These are phyloP conservation scores for Discostella stelligeroides DNA, from an alignment of 108 stramenopile genomes.

Conservation along the genomic window DNA sequence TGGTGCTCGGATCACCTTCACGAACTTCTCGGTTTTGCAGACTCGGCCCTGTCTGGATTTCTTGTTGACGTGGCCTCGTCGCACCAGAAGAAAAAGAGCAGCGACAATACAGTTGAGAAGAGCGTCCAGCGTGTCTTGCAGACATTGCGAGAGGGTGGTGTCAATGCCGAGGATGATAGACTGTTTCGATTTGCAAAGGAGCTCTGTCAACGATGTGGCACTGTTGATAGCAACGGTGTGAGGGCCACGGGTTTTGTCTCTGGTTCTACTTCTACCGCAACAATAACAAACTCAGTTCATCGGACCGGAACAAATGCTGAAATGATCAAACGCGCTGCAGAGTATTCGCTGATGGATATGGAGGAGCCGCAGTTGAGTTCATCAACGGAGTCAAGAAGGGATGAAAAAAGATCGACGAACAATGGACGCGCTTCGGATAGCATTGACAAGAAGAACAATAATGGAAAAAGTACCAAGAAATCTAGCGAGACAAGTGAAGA, in stretches of 20 bases:
- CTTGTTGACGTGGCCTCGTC: slow-evolving; percentile 64
- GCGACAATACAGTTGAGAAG: not conserved
- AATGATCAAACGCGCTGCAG: slow-evolving; percentile 42
- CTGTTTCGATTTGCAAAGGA: slow-evolving; percentile 50
- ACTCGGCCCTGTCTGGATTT: slow-evolving; percentile 71
- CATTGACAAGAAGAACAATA: slow-evolving; percentile 36
- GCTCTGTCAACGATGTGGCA: slow-evolving; percentile 41
- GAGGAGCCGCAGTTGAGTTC: slow-evolving; percentile 25
- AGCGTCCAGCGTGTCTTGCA: slow-evolving; percentile 34
- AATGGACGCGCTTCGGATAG: slow-evolving; percentile 25
- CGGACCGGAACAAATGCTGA: slow-evolving; percentile 32
- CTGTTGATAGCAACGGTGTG: not conserved
- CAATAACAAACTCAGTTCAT: not conserved
- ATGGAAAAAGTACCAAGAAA: slow-evolving; percentile 13
- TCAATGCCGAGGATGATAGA: slow-evolving; percentile 23
- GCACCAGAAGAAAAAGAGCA: slow-evolving; percentile 14
- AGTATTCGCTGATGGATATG: slow-evolving; percentile 46
- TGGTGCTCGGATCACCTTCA: slow-evolving; percentile 87
- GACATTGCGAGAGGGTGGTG: slow-evolving; percentile 63
- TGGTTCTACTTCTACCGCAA: not conserved
- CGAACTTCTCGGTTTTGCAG: slow-evolving; percentile 78
- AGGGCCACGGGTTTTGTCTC: not conserved
- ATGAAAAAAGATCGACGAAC: not conserved
- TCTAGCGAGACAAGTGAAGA: slow-evolving; percentile 11
- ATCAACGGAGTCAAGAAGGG: not conserved